Evolutionary conservation across 129 eudicot genomes (phyloP), one percentile per base, ranked within the genome.

Genomic region (Chrysanthemum makinoi): DNA sequence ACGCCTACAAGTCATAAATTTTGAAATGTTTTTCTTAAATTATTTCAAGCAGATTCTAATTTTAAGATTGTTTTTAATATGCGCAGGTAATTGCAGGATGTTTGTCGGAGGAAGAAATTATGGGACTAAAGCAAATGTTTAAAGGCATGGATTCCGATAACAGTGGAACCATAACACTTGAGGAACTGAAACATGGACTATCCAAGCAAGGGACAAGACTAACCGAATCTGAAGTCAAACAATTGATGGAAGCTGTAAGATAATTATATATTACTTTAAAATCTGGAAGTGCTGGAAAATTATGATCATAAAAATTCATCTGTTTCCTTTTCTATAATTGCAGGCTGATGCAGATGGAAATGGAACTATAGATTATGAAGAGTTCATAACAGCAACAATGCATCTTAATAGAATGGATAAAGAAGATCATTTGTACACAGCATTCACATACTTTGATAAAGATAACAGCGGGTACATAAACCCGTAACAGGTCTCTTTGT

Each of bases 321-420:
- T 13, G 24, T 19, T 28, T 57, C 9, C 12, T 50, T 46, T 10
- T 17, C 5, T 18, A 59, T 47, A 10, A 28, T 33, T 9, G 72
- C 73, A 90, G 97, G 95, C 97, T 61, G 97, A 91, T 82, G 97
- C 97, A 19, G 97, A 91, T 86, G 95, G 95, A 62, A 91, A 91
- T 46, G 97, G 95, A 16, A 85, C 91, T 16, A 91, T 91, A 49
- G 95, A 87, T 72, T 91, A 91, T 5, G 97, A 91, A 56, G 97
- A 91, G 80, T 91, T 91, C 78, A 91, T 91, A 67, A 91, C 97
- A 26, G 97, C 97, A 75, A 91, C 95, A 80, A 87, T 91, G 97
- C 97, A 91, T 60, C 50, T 91, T 88, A 91, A 91, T 72, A 84
- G 89, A 82, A 91, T 88, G 95, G 97, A 91, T 78, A 85, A 78